Percentiles rank a stretch among this genome's conserved stretches.
phyloP scores from a whole-genome alignment of 495 filamentous ascomycete genomes.

The Annulohypoxylon nitens region DNA sequence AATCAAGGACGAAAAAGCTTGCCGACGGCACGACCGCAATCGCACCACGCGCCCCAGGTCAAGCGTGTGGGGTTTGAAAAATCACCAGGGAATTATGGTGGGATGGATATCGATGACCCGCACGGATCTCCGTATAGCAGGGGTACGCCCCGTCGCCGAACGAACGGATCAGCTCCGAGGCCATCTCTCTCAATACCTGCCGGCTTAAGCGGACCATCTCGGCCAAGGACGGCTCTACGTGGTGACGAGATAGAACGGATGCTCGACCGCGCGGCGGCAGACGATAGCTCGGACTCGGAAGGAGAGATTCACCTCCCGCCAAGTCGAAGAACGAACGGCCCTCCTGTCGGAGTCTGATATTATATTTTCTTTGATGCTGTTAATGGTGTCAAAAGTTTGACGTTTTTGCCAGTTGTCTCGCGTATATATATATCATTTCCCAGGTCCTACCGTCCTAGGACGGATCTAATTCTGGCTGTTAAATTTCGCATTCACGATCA shows the following conservation, averaged over 20 bases:
- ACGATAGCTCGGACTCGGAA: conserved; percentile 63
- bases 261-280: conserved; percentile 59
- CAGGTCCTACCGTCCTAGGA: conserved; percentile 10
- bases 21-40: conserved; percentile 57
- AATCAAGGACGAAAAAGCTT: conserved; percentile 59
- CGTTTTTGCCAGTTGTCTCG: conserved; percentile 23
- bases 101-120: conserved; percentile 61
- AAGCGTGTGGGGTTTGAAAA: conserved; percentile 65
- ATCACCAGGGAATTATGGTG: conserved; percentile 50
- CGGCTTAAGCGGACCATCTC: conserved; percentile 54
- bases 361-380: conserved; percentile 8
- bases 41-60: conserved; percentile 51
- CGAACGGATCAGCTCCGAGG: conserved; percentile 51
- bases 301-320: conserved; percentile 61
- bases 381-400: conserved; percentile 19
- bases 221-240: conserved; percentile 52
- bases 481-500: conserved; percentile 39
- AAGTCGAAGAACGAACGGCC: conserved; percentile 44
- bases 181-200: conserved; percentile 56
- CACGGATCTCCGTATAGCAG: conserved; percentile 52
- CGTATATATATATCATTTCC: conserved; percentile 39
- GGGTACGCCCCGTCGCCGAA: conserved; percentile 57
- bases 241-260: conserved; percentile 64
- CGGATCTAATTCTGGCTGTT: conserved; percentile 35
- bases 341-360: conserved; percentile 43